Conservation (phyloP, 1,284 basidiomycete genomes). For the Pascua sp. region DNA sequence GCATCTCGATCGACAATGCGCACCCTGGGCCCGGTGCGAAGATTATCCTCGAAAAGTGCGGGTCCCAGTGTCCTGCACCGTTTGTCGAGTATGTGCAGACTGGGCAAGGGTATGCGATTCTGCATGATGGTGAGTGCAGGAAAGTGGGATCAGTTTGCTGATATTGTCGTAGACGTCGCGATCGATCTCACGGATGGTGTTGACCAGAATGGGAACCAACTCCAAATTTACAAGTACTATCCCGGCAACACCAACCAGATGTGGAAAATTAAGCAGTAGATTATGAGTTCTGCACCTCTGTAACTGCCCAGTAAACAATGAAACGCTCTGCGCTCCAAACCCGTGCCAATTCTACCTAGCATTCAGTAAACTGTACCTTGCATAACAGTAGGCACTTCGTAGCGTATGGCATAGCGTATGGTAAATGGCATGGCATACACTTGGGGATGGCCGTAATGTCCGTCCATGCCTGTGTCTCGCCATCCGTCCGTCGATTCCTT, state of each 20-base stretch:
- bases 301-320: no score
- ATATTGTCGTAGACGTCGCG: slow-evolving; percentile 8
- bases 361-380: no score
- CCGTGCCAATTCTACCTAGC: no score
- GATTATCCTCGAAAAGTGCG: slow-evolving; percentile 12
- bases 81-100: slow-evolving; percentile 1
- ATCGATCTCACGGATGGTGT: slow-evolving; percentile 25
- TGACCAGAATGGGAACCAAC: slow-evolving; percentile 6
- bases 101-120: no score
- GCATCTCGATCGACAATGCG: slow-evolving; percentile 3
- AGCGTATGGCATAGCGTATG: no score
- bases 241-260: slow-evolving; percentile 24
- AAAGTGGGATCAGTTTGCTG: slow-evolving; percentile 11
- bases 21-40: slow-evolving; percentile 31
- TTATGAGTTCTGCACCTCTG: no score
- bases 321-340: no score
- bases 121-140: slow-evolving; percentile 1
- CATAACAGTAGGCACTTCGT: no score
- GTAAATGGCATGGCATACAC: no score
- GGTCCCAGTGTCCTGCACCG: slow-evolving; percentile 18
- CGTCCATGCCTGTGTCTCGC: no score
- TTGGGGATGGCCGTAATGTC: no score
- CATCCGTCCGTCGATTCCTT: no score
- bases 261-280: slow-evolving; percentile 1
- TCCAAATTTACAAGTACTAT: slow-evolving; percentile 25